These are phyloP conservation scores for Trichosporon sp. DNA, from an alignment of 1,284 basidiomycete species.

Conservation along the genomic window DNA sequence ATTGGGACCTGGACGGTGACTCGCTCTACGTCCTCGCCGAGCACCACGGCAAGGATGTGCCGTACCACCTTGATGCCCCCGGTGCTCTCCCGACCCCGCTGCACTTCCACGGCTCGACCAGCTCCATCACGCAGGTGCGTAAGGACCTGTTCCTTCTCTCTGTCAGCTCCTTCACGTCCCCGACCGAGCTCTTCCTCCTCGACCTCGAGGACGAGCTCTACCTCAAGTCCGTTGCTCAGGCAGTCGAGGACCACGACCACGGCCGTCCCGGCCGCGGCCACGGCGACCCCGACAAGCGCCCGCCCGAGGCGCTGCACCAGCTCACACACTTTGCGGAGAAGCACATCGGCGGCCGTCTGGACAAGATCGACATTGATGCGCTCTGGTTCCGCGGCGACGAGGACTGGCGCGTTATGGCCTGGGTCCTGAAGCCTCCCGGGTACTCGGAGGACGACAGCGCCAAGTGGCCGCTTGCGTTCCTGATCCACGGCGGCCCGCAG, in stretches of 20 bases:
- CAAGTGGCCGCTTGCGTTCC: slow-evolving; percentile 65
- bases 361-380: slow-evolving; percentile 68
- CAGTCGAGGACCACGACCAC: slow-evolving; percentile 2
- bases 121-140: slow-evolving; percentile 31
- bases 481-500: slow-evolving; percentile 57
- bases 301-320: slow-evolving; percentile 63
- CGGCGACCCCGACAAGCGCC: slow-evolving; percentile 40
- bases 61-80: slow-evolving; percentile 48
- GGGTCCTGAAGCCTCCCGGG: slow-evolving; percentile 75
- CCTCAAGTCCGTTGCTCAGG: not conserved
- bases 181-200: slow-evolving; percentile 40
- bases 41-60: slow-evolving; percentile 64
- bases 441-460: slow-evolving; percentile 62
- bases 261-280: slow-evolving; percentile 44
- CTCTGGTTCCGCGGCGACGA: slow-evolving; percentile 83
- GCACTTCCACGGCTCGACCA: slow-evolving; percentile 44
- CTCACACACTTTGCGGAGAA: slow-evolving; percentile 61
- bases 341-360: slow-evolving; percentile 58
- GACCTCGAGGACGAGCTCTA: slow-evolving; percentile 43
- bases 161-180: slow-evolving; percentile 34
- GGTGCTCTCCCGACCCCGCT: slow-evolving; percentile 49
- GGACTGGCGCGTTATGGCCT: slow-evolving; percentile 74
- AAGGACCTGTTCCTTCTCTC: slow-evolving; percentile 34
- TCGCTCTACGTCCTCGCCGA: slow-evolving; percentile 74
- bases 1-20: slow-evolving; percentile 72